Evolutionary conservation across 208 protist genomes (phyloP), one percentile per base, ranked within the genome.

Genomic region (Plasmodiophora brassicae): DNA sequence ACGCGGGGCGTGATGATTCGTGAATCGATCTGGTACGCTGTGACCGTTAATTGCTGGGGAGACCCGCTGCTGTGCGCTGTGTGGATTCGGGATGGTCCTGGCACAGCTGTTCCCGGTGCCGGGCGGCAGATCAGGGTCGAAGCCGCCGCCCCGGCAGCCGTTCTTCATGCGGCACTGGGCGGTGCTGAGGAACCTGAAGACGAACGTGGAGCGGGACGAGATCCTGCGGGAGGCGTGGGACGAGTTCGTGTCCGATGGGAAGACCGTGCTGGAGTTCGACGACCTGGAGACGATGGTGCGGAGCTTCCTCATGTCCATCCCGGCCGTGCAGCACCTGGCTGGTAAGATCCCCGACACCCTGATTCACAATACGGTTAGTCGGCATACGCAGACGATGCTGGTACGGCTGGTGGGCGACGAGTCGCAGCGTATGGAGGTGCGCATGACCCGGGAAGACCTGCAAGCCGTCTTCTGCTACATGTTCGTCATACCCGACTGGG

Each of bases 361-460:
- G n/a, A 78, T 78, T 32, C 5, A 78, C 32, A 78, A 78, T 78
- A 78, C n/a, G 65, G n/a, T 78, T 38, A 78, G 5, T 32, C 65
- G n/a, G n/a, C 65, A 78, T 32, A 78, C 65, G 14, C 32, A 78
- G n/a, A 78, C n/a, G 41, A 78, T 78, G 65, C 5, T 78, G n/a
- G 41, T 5, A 44, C 65, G 65, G 5, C 65, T 78, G n/a, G n/a
- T 78, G 32, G 65, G 65, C 65, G 65, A 78, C n/a, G 5, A 78
- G 20, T 5, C 5, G 5, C 14, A 78, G n/a, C 65, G 65, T 14
- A 78, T 78, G 65, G 65, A 78, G n/a, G n/a, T 78, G 5, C 5
- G n/a, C 20, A 14, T 78, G 14, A 78, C 10, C n/a, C 41, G 32
- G 10, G 32, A 78, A 5, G 65, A 78, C 41, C 41, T 78, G 32